phyloP scores from a whole-genome alignment of 148 eudicot genomes.

The Spergularia bocconei region DNA sequence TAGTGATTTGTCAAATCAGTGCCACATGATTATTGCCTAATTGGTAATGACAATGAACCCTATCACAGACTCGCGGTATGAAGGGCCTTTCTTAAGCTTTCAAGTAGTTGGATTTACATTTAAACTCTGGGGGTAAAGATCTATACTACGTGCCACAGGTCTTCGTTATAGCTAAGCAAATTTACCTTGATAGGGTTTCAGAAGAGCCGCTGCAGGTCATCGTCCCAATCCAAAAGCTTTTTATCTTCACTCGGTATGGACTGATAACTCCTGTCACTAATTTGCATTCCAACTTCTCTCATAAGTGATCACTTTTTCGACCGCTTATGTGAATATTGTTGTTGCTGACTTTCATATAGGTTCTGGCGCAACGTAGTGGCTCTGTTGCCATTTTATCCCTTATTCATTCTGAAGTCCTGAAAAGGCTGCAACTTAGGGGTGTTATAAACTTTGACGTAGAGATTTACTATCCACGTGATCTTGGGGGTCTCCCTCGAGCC shows the following conservation, averaged over 20 bases:
- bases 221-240: constrained; percentile 59
- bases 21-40: not conserved
- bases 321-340: not conserved
- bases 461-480: constrained; percentile 67
- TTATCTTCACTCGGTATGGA: constrained; percentile 86
- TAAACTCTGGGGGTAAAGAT: not conserved
- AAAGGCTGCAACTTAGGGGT: constrained; percentile 70
- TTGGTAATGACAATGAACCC: no score
- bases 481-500: constrained; percentile 64
- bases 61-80: no score
- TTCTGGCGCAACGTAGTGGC: constrained; percentile 79
- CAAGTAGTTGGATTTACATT: not conserved
- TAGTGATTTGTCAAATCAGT: not conserved
- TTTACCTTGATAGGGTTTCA: constrained; percentile 56
- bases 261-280: not conserved
- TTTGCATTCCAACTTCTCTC: not conserved
- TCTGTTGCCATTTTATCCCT: constrained; percentile 71
- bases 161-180: constrained; percentile 16
- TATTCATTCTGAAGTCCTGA: constrained; percentile 71
- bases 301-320: not conserved
- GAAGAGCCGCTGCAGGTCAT: constrained; percentile 49
- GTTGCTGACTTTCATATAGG: constrained; percentile 37
- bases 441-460: constrained; percentile 78
- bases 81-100: not conserved
- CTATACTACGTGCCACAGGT: not conserved